These are phyloP conservation scores for Leccinum uliginosum DNA, from an alignment of 768 basidiomycete species.

Conservation along the genomic window DNA sequence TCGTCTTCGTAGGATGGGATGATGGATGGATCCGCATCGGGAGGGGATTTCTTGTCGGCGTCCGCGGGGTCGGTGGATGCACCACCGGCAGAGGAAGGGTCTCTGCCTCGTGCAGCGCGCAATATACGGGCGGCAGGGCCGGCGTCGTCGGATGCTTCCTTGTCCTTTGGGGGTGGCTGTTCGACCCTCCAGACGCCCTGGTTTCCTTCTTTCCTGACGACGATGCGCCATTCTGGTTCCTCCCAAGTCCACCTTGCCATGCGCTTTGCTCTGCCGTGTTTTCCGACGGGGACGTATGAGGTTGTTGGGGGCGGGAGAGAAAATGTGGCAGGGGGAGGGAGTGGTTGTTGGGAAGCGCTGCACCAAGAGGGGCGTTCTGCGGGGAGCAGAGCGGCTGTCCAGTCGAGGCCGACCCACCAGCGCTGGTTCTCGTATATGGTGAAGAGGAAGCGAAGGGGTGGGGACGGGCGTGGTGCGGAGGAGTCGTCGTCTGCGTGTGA, in stretches of 20 bases:
- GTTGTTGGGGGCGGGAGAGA: slow-evolving; percentile 59
- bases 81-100: slow-evolving; percentile 16
- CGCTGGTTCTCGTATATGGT: slow-evolving; percentile 93
- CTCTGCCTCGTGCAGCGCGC: slow-evolving; percentile 51
- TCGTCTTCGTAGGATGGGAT: slow-evolving; percentile 44
- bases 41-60: slow-evolving; percentile 16
- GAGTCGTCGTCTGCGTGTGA: slow-evolving; percentile 12
- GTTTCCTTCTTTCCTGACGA: slow-evolving; percentile 55
- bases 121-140: slow-evolving; percentile 39
- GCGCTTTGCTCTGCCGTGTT: slow-evolving; percentile 54
- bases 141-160: slow-evolving; percentile 41
- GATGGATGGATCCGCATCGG: slow-evolving; percentile 28
- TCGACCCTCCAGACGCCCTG: slow-evolving; percentile 51
- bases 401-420: slow-evolving; percentile 98
- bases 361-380: slow-evolving; percentile 90
- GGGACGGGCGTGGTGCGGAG: slow-evolving; percentile 19
- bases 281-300: slow-evolving; percentile 48
- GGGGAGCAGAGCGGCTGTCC: slow-evolving; percentile 89
- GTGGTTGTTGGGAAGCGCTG: slow-evolving; percentile 48
- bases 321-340: slow-evolving; percentile 69
- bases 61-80: slow-evolving; percentile 20
- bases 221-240: slow-evolving; percentile 85
- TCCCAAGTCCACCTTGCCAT: slow-evolving; percentile 87
- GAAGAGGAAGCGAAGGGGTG: slow-evolving; percentile 69
- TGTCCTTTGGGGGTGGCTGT: slow-evolving; percentile 50